Base-by-base conservation (phyloP, 1,139 yeast species). In the Sugiyamaella pinicola region DNA sequence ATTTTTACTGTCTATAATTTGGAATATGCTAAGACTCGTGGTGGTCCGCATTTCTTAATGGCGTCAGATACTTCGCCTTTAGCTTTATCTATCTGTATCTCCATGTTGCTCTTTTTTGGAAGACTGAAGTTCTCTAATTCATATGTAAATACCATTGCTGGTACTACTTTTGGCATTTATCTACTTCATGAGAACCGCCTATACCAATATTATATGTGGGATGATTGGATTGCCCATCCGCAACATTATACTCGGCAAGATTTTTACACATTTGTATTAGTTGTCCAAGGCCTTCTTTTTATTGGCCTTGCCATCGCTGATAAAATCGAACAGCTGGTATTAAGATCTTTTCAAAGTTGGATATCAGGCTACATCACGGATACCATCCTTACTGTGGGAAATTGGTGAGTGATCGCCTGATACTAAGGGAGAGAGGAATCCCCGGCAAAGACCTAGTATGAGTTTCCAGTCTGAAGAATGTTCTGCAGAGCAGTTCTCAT, bases 151-250 rank as follows among this genome's bases (percentile, higher is more conserved):
- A 18, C 24, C 17, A 4, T 35, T 28, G 49, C 53, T n/a, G 26
- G 42, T 6, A 18, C 40, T 15, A 49, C 49, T 8, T 49, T 49
- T 49, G 33, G 40, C 7, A 42, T 49, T 18, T 49, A 49, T 38
- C 35, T 49, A 6, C 17, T 49, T 9, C 53, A 49, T 33, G 53
- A 49, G 2, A 24, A 45, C 21, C 19, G 17, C 24, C 6, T 49
- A 22, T 33, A 24, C 9, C 37, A 49, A 15, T 13, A 19, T 13
- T 2, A n/a, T 5, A 15, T 49, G 10, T 49, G 44, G 45, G 13
- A 43, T 8, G 13, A 15, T 1, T 49, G 53, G 53, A 31, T 49
- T 18, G 13, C 13, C 15, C 49, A 31, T 9, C 26, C 22, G 6
- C n/a, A 7, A 7, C 38, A 44, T 15, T 40, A 5, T 12, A 18